Conservation (phyloP, 129 eudicot species). For the Tagetes patula region DNA sequence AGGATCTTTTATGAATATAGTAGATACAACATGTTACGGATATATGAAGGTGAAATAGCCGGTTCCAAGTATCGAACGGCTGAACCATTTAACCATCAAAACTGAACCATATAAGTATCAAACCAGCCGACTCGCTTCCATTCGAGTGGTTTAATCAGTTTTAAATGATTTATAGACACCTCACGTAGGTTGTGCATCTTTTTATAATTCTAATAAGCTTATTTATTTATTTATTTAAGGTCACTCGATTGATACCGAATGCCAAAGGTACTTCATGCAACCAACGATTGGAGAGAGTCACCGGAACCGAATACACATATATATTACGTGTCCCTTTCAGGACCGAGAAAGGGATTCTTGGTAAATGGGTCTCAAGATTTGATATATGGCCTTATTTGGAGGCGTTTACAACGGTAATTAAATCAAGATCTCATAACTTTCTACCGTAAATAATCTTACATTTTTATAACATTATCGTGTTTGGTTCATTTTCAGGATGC, state of each 20-base stretch:
- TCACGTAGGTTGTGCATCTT: background rate
- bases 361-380: conserved; percentile 93
- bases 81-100: background rate
- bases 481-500: conserved; percentile 57
- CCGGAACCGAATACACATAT: conserved; percentile 70
- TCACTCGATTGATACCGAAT: conserved; percentile 87
- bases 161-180: background rate
- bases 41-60: background rate
- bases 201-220: background rate
- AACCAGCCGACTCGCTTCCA: background rate
- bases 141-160: background rate
- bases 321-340: conserved; percentile 89
- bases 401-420: conserved; percentile 67
- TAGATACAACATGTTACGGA: background rate
- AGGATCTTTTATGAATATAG: background rate
- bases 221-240: conserved; percentile 36
- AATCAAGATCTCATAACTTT: background rate
- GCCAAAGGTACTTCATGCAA: conserved; percentile 97
- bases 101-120: background rate
- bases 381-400: conserved; percentile 98
- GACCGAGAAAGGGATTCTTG: conserved; percentile 77
- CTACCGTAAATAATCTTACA: background rate
- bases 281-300: conserved; percentile 81
- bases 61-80: background rate
- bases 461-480: conserved; percentile 5